Evolutionary conservation across 139 green algal genomes (phyloP).

Genomic region (Chara braunii): DNA sequence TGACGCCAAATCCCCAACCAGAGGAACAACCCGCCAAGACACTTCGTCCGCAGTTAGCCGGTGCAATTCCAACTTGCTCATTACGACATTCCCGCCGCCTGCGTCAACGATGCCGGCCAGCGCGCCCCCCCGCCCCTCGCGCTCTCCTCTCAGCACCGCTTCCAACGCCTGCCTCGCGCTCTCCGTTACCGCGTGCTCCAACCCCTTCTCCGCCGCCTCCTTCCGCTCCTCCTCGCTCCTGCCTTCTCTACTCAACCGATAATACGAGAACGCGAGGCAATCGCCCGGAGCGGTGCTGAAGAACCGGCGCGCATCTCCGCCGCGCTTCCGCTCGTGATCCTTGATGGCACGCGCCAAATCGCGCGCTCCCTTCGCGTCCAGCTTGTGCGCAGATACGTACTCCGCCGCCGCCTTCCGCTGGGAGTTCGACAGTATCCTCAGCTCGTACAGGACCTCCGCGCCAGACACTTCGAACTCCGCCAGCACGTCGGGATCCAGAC

Average conservation of each 20-base stretch:
- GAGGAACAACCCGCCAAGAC: background rate
- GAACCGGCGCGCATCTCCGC: constrained; percentile 1
- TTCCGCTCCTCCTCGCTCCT: background rate
- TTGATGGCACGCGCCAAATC: constrained; percentile 29
- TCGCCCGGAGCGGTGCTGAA: constrained; percentile 34
- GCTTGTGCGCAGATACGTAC: constrained; percentile 14
- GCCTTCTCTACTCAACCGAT: constrained; percentile 19
- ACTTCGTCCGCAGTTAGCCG: background rate
- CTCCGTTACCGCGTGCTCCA: background rate
- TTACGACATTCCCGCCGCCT: background rate
- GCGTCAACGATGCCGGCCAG: background rate
- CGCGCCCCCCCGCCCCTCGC: background rate
- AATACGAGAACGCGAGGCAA: constrained; percentile 27
- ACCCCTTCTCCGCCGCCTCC: background rate
- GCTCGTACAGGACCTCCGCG: constrained; percentile 37
- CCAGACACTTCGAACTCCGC: constrained; percentile 28
- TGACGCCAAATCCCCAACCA: background rate
- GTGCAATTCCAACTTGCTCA: background rate
- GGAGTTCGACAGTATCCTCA: constrained; percentile 20
- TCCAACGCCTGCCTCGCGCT: no score
- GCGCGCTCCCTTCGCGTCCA: constrained; percentile 18
- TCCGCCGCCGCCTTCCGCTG: constrained; percentile 24
- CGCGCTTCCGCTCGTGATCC: constrained; percentile 30
- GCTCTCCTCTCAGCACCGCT: no score
- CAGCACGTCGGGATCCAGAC: constrained; percentile 1